Conservation (phyloP, 108 stramenopile genomes). For the Licmophora abbreviata region DNA sequence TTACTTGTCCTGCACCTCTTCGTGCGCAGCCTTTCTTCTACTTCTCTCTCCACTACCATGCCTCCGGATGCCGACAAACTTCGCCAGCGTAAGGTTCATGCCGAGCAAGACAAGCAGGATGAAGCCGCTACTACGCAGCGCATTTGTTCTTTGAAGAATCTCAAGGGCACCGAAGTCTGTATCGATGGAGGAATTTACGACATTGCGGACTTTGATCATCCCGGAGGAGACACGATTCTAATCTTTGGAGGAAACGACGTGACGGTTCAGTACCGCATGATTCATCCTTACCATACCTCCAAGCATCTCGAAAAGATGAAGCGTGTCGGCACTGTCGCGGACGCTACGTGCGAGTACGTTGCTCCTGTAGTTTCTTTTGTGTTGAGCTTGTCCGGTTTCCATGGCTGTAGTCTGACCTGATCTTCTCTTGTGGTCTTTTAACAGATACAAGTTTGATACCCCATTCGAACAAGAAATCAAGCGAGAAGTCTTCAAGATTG, state of each 20-base stretch:
- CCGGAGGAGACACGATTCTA: conserved; percentile 72
- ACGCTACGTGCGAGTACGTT: conserved; percentile 64
- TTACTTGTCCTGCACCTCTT: no score
- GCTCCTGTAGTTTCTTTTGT: not conserved
- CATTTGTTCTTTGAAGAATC: conserved; percentile 25
- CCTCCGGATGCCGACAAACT: conserved; percentile 59
- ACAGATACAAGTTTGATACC: conserved; percentile 79
- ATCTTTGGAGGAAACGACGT: conserved; percentile 89
- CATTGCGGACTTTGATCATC: conserved; percentile 67
- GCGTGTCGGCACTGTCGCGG: conserved; percentile 55
- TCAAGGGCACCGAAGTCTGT: conserved; percentile 46
- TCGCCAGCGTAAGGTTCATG: conserved; percentile 32
- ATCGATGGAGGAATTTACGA: conserved; percentile 80
- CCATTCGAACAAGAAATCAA: conserved; percentile 84
- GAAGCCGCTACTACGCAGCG: conserved; percentile 18
- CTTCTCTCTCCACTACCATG: conserved; percentile 32
- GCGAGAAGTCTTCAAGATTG: conserved; percentile 84
- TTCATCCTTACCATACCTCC: conserved; percentile 81
- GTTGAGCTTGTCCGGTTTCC: not conserved
- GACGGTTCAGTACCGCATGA: conserved; percentile 85
- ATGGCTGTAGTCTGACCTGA: not conserved
- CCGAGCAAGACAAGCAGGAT: conserved; percentile 2
- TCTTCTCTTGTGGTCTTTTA: not conserved
- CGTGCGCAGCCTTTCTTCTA: no score
- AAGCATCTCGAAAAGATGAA: conserved; percentile 88